phyloP scores from a whole-genome alignment of 2,329 filamentous ascomycete species.

The Diaporthe sp. region DNA sequence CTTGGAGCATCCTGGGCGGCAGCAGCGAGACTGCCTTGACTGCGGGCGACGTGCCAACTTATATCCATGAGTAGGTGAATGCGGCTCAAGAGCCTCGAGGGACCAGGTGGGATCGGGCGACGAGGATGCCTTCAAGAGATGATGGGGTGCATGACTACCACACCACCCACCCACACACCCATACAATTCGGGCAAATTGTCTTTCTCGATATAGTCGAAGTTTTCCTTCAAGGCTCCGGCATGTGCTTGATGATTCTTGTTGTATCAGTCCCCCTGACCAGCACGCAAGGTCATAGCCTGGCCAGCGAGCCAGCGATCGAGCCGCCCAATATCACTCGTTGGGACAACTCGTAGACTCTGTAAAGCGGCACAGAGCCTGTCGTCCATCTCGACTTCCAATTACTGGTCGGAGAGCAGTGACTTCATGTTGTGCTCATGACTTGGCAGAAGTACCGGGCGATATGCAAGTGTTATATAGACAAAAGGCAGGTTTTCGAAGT shows the following conservation, averaged over 20 bases:
- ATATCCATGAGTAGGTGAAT: not conserved
- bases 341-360: not conserved
- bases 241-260: not conserved
- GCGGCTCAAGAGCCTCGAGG: not conserved
- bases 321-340: not conserved
- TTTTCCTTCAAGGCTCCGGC: not conserved
- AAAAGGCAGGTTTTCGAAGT: not conserved
- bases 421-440: not conserved
- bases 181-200: conserved; percentile 15
- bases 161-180: not conserved
- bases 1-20: not conserved
- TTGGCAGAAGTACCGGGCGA: not conserved
- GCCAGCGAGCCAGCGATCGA: not conserved
- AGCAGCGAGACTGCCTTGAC: too few relatives aligned
- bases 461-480: not conserved
- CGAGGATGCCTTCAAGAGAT: not conserved
- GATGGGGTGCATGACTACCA: too few relatives aligned
- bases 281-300: not conserved
- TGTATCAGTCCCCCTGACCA: not conserved
- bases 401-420: not conserved
- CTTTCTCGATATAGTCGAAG: not conserved
- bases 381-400: not conserved
- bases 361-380: not conserved
- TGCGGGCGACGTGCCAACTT: not conserved
- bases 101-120: not conserved